Conservation (phyloP, 202 grass and related monocot species). For the Carex arenaria region DNA sequence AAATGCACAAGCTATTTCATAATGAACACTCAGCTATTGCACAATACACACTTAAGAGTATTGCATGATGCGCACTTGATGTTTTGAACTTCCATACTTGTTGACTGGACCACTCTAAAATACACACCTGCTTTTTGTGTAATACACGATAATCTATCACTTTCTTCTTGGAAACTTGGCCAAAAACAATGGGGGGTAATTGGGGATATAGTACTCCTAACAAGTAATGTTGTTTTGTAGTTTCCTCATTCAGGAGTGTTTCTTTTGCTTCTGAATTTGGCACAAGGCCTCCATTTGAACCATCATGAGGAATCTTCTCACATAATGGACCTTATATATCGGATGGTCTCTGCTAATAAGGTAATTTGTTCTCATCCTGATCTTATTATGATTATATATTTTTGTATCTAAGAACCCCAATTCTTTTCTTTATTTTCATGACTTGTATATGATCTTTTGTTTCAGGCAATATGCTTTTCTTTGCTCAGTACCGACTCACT, state of each 20-base stretch:
- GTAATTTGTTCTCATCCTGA: conserved; percentile 28
- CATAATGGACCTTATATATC: conserved; percentile 61
- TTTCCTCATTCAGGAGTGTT: conserved; percentile 81
- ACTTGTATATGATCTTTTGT: conserved; percentile 13
- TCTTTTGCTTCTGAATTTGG: conserved; percentile 64
- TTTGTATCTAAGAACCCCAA: not conserved
- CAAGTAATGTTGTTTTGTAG: conserved; percentile 35
- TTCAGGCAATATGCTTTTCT: conserved; percentile 52
- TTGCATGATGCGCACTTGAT: not conserved
- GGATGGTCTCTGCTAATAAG: conserved; percentile 71
- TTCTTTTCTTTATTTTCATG: conserved; percentile 8
- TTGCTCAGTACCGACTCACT: conserved; percentile 53
- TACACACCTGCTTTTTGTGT: not conserved
- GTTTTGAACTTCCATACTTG: not conserved
- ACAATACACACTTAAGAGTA: too few relatives aligned
- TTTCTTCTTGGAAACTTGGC: not conserved
- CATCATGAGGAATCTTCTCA: conserved; percentile 51
- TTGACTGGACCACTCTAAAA: not conserved
- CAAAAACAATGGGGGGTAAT: not conserved
- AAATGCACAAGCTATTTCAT: not conserved
- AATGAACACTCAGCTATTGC: not conserved
- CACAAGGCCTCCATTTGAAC: conserved; percentile 58
- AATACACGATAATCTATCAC: not conserved
- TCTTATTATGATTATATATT: conserved; percentile 8
- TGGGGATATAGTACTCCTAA: not conserved